phyloP scores from a whole-genome alignment of 2,329 filamentous ascomycete genomes.

The Penicillium sp. region DNA sequence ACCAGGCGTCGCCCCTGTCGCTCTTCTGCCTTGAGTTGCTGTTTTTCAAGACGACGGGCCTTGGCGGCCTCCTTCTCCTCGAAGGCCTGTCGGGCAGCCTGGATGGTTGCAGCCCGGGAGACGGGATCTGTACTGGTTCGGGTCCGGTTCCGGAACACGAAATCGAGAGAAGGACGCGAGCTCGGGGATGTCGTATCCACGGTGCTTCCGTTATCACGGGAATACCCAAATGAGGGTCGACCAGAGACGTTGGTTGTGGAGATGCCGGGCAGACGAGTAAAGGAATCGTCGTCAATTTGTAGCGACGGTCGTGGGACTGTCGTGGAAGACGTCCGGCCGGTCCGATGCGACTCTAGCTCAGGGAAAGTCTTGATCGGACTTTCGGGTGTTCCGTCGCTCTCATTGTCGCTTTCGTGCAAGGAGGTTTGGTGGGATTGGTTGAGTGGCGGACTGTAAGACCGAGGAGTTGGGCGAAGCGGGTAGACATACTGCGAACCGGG shows the following conservation, averaged over 20 bases:
- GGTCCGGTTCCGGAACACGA: constrained; percentile 47
- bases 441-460: constrained; percentile 49
- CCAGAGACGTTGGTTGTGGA: constrained; percentile 51
- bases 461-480: constrained; percentile 51
- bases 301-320: constrained; percentile 30
- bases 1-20: constrained; percentile 39
- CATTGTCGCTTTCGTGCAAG: constrained; percentile 40
- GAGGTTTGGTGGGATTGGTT: constrained; percentile 47
- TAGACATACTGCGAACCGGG: constrained; percentile 50
- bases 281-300: constrained; percentile 36
- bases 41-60: constrained; percentile 49
- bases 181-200: constrained; percentile 48
- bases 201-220: constrained; percentile 46
- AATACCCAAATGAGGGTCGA: constrained; percentile 42
- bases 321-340: constrained; percentile 30
- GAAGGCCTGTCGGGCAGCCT: constrained; percentile 52
- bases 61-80: constrained; percentile 55
- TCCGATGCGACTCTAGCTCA: constrained; percentile 22
- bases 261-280: constrained; percentile 45
- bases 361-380: constrained; percentile 29
- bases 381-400: constrained; percentile 42
- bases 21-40: constrained; percentile 45
- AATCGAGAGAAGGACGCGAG: constrained; percentile 53
- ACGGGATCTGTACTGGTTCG: constrained; percentile 48
- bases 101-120: constrained; percentile 51